phyloP scores from a whole-genome alignment of 2,329 filamentous ascomycete species.

The Fusarium sp. region DNA sequence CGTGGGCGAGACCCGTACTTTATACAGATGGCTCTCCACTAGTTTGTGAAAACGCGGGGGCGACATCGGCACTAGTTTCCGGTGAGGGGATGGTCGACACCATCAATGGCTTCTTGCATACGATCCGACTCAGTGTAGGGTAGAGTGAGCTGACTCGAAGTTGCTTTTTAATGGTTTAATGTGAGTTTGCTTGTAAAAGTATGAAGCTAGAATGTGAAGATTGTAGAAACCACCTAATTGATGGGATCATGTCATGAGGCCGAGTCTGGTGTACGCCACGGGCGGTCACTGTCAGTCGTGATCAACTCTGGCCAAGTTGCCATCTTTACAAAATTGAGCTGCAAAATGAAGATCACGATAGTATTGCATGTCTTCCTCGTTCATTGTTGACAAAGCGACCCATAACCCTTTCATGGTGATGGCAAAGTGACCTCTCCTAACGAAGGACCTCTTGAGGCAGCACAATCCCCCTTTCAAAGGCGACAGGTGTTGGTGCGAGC shows the following conservation, averaged over 20 bases:
- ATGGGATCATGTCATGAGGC: background rate
- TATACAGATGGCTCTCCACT: background rate
- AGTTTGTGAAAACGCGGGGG: background rate
- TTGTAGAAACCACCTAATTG: background rate
- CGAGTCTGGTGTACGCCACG: background rate
- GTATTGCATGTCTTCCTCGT: background rate
- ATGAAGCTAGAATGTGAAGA: background rate
- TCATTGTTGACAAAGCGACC: background rate
- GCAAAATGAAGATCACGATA: background rate
- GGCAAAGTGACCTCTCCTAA: too few relatives aligned
- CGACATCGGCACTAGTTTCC: background rate
- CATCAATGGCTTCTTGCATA: background rate
- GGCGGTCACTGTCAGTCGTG: background rate
- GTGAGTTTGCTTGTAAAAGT: background rate
- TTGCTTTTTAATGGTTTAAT: background rate
- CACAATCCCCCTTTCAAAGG: too few relatives aligned
- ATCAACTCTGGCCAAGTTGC: background rate
- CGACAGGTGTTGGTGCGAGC: background rate
- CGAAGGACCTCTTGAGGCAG: too few relatives aligned
- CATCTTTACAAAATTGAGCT: background rate
- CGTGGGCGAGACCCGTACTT: background rate
- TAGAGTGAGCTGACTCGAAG: background rate
- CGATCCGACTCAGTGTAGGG: background rate
- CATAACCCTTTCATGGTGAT: too few relatives aligned
- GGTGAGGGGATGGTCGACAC: background rate